Base-by-base conservation (phyloP, 1,284 basidiomycete genomes). In the Malassezia caprae region DNA sequence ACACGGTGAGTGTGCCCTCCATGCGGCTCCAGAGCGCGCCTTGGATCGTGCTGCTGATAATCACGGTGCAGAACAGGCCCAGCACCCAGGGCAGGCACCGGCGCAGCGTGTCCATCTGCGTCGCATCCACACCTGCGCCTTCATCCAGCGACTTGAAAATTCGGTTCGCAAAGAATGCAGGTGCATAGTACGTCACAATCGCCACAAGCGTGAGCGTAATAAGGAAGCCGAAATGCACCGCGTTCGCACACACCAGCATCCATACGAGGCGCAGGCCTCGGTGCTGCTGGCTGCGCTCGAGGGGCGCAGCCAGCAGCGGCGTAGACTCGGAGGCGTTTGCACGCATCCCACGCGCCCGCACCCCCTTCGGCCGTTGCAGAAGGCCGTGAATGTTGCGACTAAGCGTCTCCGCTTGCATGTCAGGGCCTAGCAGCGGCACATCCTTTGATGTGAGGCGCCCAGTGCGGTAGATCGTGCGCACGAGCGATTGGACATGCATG, bases 21-120 rank as follows among this genome's bases (percentile, higher is more conserved):
- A 57, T 27, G 4, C 44, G 39, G 27, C 44, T 39, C 55, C 55
- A 57, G 3, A 57, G 48, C 21, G 28, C 44, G 10, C 55, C 50
- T 30, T 57, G 55, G 6, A 57, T 5, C 10, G 50, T 57, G 34
- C 55, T 57, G 50, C 55, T 57, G 12, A 46, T 12, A 6, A 57
- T 43, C 21, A 57, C 40, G 2, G 45, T 51, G 12, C 32, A 27
- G 19, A 51, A 57, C 24, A 57, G 45, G 27, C 43, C 44, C 7
- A 57, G 15, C 13, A 57, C 50, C 44, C 37, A 50, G 12, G 55
- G 55, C 37, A 52, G 17, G 8, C 44, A 50, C 3, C 34, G 35
- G 12, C 24, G 11, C 8, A 56, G 13, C 6, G 31, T 42, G 19
- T 45, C 28, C 10, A 11, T 6, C 11, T 41, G 35, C 26, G 43